Conservation (phyloP, 2,329 filamentous ascomycete species). For the Lachnum nothofagi region DNA sequence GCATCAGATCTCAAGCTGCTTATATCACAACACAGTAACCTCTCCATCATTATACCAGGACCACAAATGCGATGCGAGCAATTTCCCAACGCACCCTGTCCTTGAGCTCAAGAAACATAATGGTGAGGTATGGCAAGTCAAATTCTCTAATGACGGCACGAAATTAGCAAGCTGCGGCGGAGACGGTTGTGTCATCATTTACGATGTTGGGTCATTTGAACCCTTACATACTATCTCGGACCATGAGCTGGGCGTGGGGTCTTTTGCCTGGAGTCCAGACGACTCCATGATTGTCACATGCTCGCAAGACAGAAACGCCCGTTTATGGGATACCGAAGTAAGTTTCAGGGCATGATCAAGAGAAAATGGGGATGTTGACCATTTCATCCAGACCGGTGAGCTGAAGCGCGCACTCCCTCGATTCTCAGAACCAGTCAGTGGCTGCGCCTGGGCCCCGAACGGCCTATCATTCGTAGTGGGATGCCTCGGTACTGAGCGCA, state of each 20-base stretch:
- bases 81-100: slow-evolving; percentile 71
- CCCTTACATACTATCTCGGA: slow-evolving; percentile 57
- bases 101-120: slow-evolving; percentile 66
- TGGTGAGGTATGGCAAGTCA: slow-evolving; percentile 86
- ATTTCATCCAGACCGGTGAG: slow-evolving; percentile 50
- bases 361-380: slow-evolving; percentile 13
- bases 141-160: slow-evolving; percentile 82
- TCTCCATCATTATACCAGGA: slow-evolving; percentile 85
- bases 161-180: slow-evolving; percentile 77
- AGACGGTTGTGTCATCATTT: slow-evolving; percentile 72
- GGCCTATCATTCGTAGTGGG: slow-evolving; percentile 74
- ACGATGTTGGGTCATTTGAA: slow-evolving; percentile 68
- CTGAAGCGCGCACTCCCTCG: slow-evolving; percentile 60
- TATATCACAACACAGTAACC: slow-evolving; percentile 78
- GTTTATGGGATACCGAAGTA: slow-evolving; percentile 70
- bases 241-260: slow-evolving; percentile 68
- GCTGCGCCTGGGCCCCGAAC: slow-evolving; percentile 83
- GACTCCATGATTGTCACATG: slow-evolving; percentile 82
- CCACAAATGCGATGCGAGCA: slow-evolving; percentile 72
- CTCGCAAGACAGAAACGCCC: slow-evolving; percentile 65
- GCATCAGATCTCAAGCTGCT: slow-evolving; percentile 73
- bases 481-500: slow-evolving; percentile 61
- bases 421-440: slow-evolving; percentile 79
- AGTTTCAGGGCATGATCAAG: slow-evolving; percentile 28
- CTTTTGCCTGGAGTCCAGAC: slow-evolving; percentile 87